Base-by-base conservation (phyloP, 116 monocot genomes). In the Thalassia testudinum region DNA sequence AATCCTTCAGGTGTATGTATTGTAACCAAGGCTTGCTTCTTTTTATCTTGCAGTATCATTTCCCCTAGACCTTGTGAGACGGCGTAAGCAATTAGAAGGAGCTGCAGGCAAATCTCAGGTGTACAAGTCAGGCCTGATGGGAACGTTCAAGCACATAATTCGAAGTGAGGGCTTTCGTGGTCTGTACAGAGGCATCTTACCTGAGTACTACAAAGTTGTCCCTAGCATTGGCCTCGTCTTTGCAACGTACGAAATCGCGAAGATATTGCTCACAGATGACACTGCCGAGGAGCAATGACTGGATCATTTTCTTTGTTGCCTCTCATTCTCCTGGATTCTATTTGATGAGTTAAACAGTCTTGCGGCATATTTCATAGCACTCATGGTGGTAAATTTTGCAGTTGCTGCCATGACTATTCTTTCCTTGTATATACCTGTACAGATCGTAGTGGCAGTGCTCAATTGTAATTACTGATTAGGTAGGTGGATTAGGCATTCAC, bases 71-170 rank as follows among this genome's bases (percentile, higher is more conserved):
- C 88, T 95, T 27, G 95, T 95, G 56, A 75, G 95, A 56, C 63
- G 95, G 17, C 68, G 95, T 20, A 95, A 76, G 74, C 95, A 95
- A 30, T 63, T 95, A 71, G 95, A 95, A 65, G 95, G 95, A 10
- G 88, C 76, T 30, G 84, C 45, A 17, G 88, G 95, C 19, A 81
- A 74, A 62, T 78, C 81, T 26, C 73, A 66, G 1, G 65, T 95
- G 48, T 95, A 95, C 71, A 81, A 78, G 16, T 63, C 76, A 0
- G 88, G 95, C 21, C 43, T 88, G 1, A 60, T 85, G 19, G 74
- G 85, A 20, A 85, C 88, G 44, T 87, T 95, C 61, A 64, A 70
- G 37, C 76, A 95, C 58, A 88, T 95, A 47, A 40, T 95, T 24
- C 26, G 68, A 21, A 58, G 56, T 0, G 95, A 95, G 68, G 88